phyloP scores from a whole-genome alignment of 1,284 basidiomycete genomes.

The Serendipita sp. region DNA sequence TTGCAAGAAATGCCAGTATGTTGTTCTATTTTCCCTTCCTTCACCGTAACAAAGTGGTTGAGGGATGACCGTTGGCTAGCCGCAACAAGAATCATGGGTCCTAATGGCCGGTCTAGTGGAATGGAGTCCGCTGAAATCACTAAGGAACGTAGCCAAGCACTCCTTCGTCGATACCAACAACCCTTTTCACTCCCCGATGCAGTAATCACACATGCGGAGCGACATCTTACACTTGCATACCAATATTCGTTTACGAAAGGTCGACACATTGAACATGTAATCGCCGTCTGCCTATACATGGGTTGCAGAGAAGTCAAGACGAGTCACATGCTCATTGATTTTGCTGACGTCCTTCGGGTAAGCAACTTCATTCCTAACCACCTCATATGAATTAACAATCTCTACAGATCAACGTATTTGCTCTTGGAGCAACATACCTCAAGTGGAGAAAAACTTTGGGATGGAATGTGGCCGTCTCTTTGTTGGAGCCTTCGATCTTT shows the following conservation, averaged over 20 bases:
- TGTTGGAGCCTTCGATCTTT: slow-evolving; percentile 88
- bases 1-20: slow-evolving; percentile 85
- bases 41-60: neutral
- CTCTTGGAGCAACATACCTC: slow-evolving; percentile 90
- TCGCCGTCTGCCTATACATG: slow-evolving; percentile 91
- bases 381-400: neutral
- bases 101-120: neutral
- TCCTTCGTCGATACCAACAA: slow-evolving; percentile 70
- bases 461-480: neutral
- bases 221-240: slow-evolving; percentile 87
- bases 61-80: slow-evolving; percentile 9
- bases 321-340: slow-evolving; percentile 97
- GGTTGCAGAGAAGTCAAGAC: slow-evolving; percentile 87
- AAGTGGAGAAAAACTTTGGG: slow-evolving; percentile 85
- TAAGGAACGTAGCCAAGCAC: slow-evolving; percentile 39
- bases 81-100: neutral
- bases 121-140: slow-evolving; percentile 1
- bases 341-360: slow-evolving; percentile 82
- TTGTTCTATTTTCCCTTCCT: slow-evolving; percentile 15
- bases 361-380: slow-evolving; percentile 14
- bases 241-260: slow-evolving; percentile 92
- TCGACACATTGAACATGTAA: slow-evolving; percentile 80
- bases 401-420: slow-evolving; percentile 87
- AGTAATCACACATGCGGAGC: slow-evolving; percentile 38
- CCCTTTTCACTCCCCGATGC: slow-evolving; percentile 22